A percentile compares a stretch with the other conserved stretches of the same genome.
Evolutionary conservation across 2,329 filamentous ascomycete genomes (phyloP).

Genomic region (Cladosporium austrohemisphaericum): DNA sequence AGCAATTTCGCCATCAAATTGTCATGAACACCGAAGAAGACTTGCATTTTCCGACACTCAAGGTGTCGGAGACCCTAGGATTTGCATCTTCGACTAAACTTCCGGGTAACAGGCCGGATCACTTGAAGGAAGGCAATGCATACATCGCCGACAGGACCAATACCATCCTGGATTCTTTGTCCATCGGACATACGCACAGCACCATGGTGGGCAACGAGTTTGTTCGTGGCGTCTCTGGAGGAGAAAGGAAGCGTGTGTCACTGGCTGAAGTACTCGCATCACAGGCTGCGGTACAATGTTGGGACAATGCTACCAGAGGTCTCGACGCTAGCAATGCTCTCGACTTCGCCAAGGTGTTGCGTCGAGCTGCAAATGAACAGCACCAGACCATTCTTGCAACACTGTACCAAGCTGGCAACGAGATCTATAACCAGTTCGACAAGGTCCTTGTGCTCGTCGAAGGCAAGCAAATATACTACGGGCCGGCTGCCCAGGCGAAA

Average conservation of each 20-base stretch:
- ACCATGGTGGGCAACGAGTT: conserved; percentile 67
- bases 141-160: conserved; percentile 47
- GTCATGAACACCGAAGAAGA: conserved; percentile 47
- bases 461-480: conserved; percentile 64
- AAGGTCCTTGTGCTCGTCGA: conserved; percentile 66
- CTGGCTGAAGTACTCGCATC: conserved; percentile 63
- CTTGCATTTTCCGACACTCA: conserved; percentile 54
- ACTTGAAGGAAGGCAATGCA: conserved; percentile 38
- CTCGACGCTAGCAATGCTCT: conserved; percentile 63
- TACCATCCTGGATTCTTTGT: conserved; percentile 56
- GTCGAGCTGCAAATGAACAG: conserved; percentile 60
- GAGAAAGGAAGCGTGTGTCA: conserved; percentile 66
- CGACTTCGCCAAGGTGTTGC: conserved; percentile 50
- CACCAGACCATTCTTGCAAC: conserved; percentile 60
- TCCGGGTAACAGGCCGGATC: conserved; percentile 33
- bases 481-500: conserved; percentile 54
- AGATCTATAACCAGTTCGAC: conserved; percentile 66
- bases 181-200: conserved; percentile 46
- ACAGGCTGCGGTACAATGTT: conserved; percentile 58
- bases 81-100: conserved; percentile 54
- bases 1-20: conserved; percentile 44
- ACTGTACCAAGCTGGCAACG: conserved; percentile 67
- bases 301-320: conserved; percentile 65
- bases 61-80: conserved; percentile 53
- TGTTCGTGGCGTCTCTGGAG: conserved; percentile 63